Evolutionary conservation across 495 filamentous ascomycete genomes (phyloP).

Genomic region (Penicillium angulare): DNA sequence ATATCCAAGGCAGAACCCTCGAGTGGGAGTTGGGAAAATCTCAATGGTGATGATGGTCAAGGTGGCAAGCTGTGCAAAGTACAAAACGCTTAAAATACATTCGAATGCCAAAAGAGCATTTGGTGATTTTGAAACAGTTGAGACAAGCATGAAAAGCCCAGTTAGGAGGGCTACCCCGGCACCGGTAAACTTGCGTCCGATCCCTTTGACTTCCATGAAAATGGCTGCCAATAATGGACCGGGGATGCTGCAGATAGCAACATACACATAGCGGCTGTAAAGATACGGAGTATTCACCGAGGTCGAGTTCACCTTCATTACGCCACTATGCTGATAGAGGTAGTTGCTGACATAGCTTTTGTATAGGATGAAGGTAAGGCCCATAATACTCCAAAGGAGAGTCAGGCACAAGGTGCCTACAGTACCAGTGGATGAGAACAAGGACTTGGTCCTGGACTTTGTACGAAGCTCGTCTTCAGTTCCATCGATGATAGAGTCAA

Average conservation of each 20-base stretch:
- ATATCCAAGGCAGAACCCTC: slow-evolving; percentile 3
- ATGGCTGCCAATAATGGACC: slow-evolving; percentile 8
- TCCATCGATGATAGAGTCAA: slow-evolving; percentile 4
- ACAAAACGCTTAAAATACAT: slow-evolving; percentile 4
- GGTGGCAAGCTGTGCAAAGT: not conserved
- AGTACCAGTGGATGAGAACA: slow-evolving; percentile 1
- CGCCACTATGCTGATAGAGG: not conserved
- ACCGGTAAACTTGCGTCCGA: slow-evolving; percentile 15
- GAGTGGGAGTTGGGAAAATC: slow-evolving; percentile 5
- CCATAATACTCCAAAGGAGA: slow-evolving; percentile 15
- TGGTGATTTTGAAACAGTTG: not conserved
- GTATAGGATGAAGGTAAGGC: slow-evolving; percentile 13
- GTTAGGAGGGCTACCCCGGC: not conserved
- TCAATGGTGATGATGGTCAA: slow-evolving; percentile 1
- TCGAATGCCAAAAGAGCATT: not conserved
- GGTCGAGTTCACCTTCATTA: not conserved
- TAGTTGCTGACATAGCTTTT: slow-evolving; percentile 15
- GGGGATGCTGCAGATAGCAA: slow-evolving; percentile 9
- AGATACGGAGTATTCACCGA: slow-evolving; percentile 3
- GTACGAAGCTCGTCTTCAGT: slow-evolving; percentile 6
- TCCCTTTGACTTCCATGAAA: slow-evolving; percentile 7
- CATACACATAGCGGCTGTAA: slow-evolving; percentile 11
- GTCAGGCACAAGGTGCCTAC: slow-evolving; percentile 4
- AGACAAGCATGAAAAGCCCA: slow-evolving; percentile 1
- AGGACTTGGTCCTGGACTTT: slow-evolving; percentile 4